Evolutionary conservation across 2,329 filamentous ascomycete genomes (phyloP).

Genomic region (Xylariaceae sp.): DNA sequence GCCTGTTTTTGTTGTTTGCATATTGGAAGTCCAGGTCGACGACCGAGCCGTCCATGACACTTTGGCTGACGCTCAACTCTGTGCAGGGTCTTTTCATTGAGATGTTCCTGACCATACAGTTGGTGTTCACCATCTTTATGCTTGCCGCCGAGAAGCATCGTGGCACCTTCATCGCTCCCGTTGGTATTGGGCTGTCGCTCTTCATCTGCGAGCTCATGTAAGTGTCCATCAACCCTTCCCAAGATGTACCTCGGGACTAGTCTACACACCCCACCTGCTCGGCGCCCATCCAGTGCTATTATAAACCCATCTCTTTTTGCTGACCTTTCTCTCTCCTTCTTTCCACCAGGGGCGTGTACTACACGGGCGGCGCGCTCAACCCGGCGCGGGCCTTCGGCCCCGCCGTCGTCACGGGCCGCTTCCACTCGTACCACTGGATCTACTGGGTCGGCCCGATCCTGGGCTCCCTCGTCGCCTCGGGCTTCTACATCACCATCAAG

Average conservation of each 20-base stretch:
- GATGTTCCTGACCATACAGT: conserved; percentile 44
- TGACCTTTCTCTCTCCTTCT: too few species aligned
- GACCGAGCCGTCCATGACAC: too few species aligned
- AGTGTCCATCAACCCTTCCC: conserved; percentile 3
- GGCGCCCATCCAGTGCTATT: too few species aligned
- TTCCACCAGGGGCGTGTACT: conserved; percentile 23
- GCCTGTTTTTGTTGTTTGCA: too few species aligned
- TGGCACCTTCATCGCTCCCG: conserved; percentile 52
- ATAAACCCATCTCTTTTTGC: too few species aligned
- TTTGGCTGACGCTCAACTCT: neutral
- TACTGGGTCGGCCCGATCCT: conserved; percentile 32
- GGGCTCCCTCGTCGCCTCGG: conserved; percentile 26
- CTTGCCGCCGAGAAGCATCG: conserved; percentile 55
- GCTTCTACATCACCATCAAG: conserved; percentile 17
- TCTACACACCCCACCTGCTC: too few species aligned
- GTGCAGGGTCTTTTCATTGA: conserved; percentile 12
- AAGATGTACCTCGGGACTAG: too few species aligned
- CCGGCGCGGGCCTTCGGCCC: conserved; percentile 28
- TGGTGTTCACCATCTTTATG: conserved; percentile 51
- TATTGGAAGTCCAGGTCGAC: neutral
- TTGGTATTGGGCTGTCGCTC: conserved; percentile 54
- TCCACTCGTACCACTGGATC: conserved; percentile 26
- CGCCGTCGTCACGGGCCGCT: conserved; percentile 17
- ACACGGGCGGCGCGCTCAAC: conserved; percentile 26
- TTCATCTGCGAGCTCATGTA: conserved; percentile 39